A percentile compares a stretch with the other conserved stretches of the same genome.
Conservation (phyloP, 1,284 basidiomycete genomes). For the Ustilago nuda region DNA sequence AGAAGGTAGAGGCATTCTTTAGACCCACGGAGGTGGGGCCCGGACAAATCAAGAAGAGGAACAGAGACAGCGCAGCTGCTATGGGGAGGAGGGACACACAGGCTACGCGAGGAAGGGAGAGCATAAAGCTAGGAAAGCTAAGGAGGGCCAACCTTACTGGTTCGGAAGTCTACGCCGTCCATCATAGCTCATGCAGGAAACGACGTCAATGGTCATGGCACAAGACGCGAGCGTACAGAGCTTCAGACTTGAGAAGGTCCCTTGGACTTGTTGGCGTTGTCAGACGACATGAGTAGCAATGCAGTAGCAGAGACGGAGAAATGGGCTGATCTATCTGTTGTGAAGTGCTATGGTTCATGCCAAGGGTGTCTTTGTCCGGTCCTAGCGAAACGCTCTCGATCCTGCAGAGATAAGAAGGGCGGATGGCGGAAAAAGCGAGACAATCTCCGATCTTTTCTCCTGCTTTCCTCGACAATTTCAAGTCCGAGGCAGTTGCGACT, state of each 20-base stretch:
- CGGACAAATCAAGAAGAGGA: slow-evolving; percentile 9
- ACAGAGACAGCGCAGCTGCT: neutral
- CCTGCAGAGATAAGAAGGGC: neutral
- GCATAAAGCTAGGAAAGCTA: neutral
- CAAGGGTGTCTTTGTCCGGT: neutral
- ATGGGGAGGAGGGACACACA: neutral
- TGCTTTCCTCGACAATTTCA: slow-evolving; percentile 3
- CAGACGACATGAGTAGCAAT: slow-evolving; percentile 2
- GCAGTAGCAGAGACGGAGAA: neutral
- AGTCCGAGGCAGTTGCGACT: slow-evolving; percentile 11
- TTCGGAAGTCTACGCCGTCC: neutral
- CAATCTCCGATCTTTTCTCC: slow-evolving; percentile 3
- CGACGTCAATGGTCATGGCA: neutral
- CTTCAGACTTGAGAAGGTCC: slow-evolving; percentile 2
- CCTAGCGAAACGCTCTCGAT: neutral
- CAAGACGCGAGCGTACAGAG: neutral
- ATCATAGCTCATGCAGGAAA: neutral
- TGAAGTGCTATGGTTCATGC: neutral
- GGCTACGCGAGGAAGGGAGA: neutral
- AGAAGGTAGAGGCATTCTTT: neutral
- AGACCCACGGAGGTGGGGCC: slow-evolving; percentile 29
- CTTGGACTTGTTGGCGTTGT: neutral
- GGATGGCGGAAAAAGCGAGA: neutral
- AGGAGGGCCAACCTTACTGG: too few species aligned
- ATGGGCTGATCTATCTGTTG: slow-evolving; percentile 9